Conservation (phyloP, 768 basidiomycete genomes). For the Boletus edulis region DNA sequence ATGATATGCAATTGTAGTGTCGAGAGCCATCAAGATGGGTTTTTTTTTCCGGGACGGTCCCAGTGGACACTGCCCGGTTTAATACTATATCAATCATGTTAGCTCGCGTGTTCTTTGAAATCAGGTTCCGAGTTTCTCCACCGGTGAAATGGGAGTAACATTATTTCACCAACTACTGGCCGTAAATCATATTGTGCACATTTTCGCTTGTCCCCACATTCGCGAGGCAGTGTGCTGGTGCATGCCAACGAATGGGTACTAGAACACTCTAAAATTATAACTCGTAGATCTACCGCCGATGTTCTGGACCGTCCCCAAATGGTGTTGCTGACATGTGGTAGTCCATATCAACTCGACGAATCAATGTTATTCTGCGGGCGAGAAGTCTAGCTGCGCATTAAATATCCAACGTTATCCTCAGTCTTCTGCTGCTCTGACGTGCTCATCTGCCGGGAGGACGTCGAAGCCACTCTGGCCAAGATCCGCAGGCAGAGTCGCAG, state of each 20-base stretch:
- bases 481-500: slow-evolving; percentile 77
- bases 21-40: too few species aligned
- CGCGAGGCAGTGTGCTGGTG: not conserved
- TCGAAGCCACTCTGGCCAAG: slow-evolving; percentile 84
- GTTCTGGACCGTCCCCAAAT: not conserved
- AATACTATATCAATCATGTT: too few species aligned
- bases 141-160: slow-evolving; percentile 1
- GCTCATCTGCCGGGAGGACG: slow-evolving; percentile 58
- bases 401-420: not conserved
- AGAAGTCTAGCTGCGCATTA: not conserved
- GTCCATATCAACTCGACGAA: not conserved
- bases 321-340: not conserved
- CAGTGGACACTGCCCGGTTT: too few species aligned
- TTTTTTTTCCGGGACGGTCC: too few species aligned
- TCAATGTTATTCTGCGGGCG: not conserved
- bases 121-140: slow-evolving; percentile 9
- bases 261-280: slow-evolving; percentile 2
- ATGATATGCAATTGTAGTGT: too few species aligned
- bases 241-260: not conserved
- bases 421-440: slow-evolving; percentile 22
- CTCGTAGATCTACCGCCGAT: not conserved
- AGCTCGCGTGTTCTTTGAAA: not conserved
- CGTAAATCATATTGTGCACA: not conserved
- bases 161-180: not conserved
- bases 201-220: slow-evolving; percentile 4